These are phyloP conservation scores for Myriosclerotinia curreyana DNA, from an alignment of 2,329 filamentous ascomycete species.

Conservation along the genomic window DNA sequence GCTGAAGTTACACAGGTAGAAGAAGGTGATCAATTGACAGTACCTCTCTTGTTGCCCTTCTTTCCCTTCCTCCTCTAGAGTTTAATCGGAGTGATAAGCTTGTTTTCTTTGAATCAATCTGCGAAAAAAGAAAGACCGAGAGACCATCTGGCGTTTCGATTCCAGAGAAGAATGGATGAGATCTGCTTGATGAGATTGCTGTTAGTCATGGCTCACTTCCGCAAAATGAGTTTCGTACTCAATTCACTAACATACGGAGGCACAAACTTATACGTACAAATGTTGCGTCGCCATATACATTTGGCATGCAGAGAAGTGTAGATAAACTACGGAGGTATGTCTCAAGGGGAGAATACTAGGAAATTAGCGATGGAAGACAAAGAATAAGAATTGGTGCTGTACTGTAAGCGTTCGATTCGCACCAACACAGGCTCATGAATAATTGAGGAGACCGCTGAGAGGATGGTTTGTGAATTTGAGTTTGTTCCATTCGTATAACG, in stretches of 20 bases:
- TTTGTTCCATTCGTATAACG: background rate
- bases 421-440: too few species aligned
- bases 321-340: accelerated
- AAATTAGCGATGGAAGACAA: background rate
- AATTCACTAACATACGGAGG: background rate
- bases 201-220: background rate
- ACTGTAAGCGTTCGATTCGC: background rate
- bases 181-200: background rate
- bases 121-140: background rate
- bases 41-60: conserved; percentile 73
- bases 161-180: background rate
- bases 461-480: too few species aligned
- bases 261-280: background rate
- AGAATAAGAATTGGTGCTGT: background rate
- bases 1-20: conserved; percentile 41
- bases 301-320: background rate
- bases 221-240: background rate
- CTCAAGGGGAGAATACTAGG: background rate
- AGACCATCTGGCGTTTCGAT: background rate
- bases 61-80: conserved; percentile 78
- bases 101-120: background rate
- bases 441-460: too few species aligned
- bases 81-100: conserved; percentile 25
- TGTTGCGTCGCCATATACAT: background rate
- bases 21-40: conserved; percentile 39